Base-by-base conservation (phyloP, 192 early-diverging fungal species). In the Entrophospora sp. region DNA sequence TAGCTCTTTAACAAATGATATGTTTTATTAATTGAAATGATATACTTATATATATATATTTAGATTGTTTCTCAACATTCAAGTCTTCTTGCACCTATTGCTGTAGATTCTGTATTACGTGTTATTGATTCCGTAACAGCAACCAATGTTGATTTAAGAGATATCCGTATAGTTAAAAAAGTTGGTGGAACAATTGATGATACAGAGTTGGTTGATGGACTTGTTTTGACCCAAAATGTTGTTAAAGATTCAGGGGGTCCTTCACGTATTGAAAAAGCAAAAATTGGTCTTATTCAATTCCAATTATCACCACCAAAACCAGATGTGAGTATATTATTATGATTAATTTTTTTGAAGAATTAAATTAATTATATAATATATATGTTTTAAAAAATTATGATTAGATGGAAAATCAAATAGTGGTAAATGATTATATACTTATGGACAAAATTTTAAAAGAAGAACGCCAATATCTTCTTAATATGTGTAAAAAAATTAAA, bases 371-470 rank as follows among this genome's bases (percentile, higher is more conserved):
- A 55, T 12, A 32, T 22, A 45, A 35, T 48, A 24, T 38, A n/a
- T n/a, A n/a, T 16, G 20, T 60, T 14, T 22, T 67, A 32, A 36
- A 44, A 8, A 36, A 73, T 28, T n/a, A 3, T 38, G 25, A 22
- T 45, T 70, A 91, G 89, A 99, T 99, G 94, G 96, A 99, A 73
- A 99, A 99, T 81, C 95, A 97, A 74, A 91, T 99, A 59, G 87
- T 99, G 28, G 94, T 99, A 32, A 99, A 97, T 76, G 96, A 99
- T 73, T 99, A 99, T 79, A 89, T 95, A 45, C 94, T 98, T 71
- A 99, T 99, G 96, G 96, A 99, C 77, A 95, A 95, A 75, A 97
- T 99, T 73, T 77, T 99, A 61, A 99, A 99, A 77, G 96, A 99
- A 75, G 96, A 99, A 77, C 87, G 96, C 44, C 88, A 92, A 67